Base-by-base conservation (phyloP, 768 basidiomycete species). In the Boletellus emodensis region DNA sequence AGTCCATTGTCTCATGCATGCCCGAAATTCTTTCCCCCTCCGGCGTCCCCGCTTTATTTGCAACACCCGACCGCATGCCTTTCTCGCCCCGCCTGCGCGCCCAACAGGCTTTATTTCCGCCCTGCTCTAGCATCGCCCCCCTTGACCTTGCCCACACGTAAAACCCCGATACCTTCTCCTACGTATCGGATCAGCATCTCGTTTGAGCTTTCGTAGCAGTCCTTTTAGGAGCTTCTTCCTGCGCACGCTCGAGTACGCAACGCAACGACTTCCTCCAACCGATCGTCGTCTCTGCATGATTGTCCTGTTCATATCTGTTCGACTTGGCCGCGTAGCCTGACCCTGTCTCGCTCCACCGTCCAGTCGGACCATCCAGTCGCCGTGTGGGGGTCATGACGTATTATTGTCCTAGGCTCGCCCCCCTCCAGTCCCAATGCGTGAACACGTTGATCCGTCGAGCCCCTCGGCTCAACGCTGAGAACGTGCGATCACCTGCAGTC, bases 11-110 rank as follows among this genome's bases (percentile, higher is more conserved):
- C 62, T 58, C 59, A 54, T 61, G 48, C 51, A 36, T 51, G 18
- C 49, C 24, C 24, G 5, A 26, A 26, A 26, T 26, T 26, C 24
- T 26, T 26, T 26, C 26, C 42, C 42, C 7, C 44, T 58, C 61
- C 62, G 62, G 51, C 42, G 26, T 52, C 44, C 55, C 58, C 63
- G 62, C 57, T 51, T 40, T 49, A 62, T 64, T 62, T 61, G 40
- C 62, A 56, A 53, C 58, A 53, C 56, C 59, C 61, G 49, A 54
- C 26, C 39, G 17, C 60, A 59, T 53, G 48, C 53, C 54, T 40
- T 51, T 48, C 61, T 60, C 49, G 14, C 57, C 51, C 57, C 61
- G 57, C 56, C 38, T 48, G 52, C 49, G 47, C 41, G 37, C 50
- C 46, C 58, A 44, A 54, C 40, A 24, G 48, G 38, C 54, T 56